Conservation (phyloP, 345 rosid species). For the Abelmoschus esculentus region DNA sequence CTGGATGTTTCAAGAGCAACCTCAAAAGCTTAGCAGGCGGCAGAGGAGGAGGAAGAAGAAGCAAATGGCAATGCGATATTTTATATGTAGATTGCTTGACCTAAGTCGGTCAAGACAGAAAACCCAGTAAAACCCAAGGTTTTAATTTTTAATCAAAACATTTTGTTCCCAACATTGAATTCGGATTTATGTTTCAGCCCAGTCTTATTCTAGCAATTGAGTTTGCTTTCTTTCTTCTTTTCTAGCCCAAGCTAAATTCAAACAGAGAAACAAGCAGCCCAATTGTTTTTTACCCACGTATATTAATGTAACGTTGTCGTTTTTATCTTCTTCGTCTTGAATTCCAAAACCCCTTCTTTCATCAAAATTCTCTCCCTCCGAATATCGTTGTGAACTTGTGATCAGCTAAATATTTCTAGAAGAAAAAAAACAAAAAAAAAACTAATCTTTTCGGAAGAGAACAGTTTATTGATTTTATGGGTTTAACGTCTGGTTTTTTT, state of each 20-base stretch:
- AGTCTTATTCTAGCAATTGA: not conserved
- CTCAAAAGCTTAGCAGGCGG: not conserved
- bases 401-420: not conserved
- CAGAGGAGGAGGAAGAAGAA: not conserved
- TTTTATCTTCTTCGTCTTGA: not conserved
- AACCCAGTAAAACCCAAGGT: not conserved
- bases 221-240: not conserved
- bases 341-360: not conserved
- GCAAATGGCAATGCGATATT: not conserved
- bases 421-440: too few relatives aligned
- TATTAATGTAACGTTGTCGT: not conserved
- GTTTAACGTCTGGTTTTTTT: not conserved
- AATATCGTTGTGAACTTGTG: not conserved
- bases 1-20: not conserved
- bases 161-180: not conserved
- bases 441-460: not conserved
- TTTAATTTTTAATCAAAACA: too few relatives aligned
- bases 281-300: too few relatives aligned
- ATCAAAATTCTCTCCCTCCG: not conserved
- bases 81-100: not conserved
- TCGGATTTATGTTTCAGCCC: not conserved
- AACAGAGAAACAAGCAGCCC: not conserved
- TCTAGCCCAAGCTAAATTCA: not conserved
- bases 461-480: not conserved
- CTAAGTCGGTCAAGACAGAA: not conserved